These are phyloP conservation scores for Xylariaceae sp. DNA, from an alignment of 2,329 filamentous ascomycete species.

Conservation along the genomic window DNA sequence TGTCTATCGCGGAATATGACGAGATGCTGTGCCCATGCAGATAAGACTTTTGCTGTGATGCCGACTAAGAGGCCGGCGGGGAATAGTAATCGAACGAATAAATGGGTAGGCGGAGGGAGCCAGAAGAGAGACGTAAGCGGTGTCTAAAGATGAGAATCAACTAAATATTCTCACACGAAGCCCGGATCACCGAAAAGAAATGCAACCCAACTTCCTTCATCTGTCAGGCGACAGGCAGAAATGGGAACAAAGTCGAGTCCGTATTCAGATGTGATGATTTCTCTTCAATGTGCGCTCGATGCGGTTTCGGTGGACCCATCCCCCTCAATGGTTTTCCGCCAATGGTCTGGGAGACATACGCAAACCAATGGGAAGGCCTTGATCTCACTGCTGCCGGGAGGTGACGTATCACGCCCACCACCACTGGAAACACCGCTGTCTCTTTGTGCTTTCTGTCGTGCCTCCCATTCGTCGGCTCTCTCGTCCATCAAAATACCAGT, in stretches of 20 bases:
- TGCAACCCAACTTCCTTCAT: slow-evolving; percentile 29
- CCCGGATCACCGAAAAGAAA: slow-evolving; percentile 37
- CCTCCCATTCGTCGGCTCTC: slow-evolving; percentile 83
- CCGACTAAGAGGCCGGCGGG: not conserved
- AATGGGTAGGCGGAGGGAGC: not conserved
- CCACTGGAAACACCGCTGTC: slow-evolving; percentile 90
- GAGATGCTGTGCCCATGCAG: slow-evolving; percentile 31
- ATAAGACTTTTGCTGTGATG: slow-evolving; percentile 14
- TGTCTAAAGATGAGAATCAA: slow-evolving; percentile 12
- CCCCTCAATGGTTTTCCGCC: slow-evolving; percentile 93
- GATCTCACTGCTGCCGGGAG: slow-evolving; percentile 71
- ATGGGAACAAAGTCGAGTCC: slow-evolving; percentile 12
- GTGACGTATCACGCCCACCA: slow-evolving; percentile 51
- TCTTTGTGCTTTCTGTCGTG: slow-evolving; percentile 67
- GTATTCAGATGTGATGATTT: slow-evolving; percentile 25
- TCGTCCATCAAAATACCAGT: slow-evolving; percentile 82
- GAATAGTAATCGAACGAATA: not conserved
- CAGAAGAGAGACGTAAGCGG: not conserved
- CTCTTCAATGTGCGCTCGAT: slow-evolving; percentile 37
- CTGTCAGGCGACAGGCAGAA: slow-evolving; percentile 19
- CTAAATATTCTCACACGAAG: slow-evolving; percentile 12
- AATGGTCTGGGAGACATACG: slow-evolving; percentile 90
- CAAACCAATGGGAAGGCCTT: slow-evolving; percentile 97
- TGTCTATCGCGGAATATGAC: slow-evolving; percentile 34
- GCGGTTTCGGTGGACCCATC: slow-evolving; percentile 66